Conservation (phyloP, 371 early-diverging fungal genomes). For the Mortierella sp. region DNA sequence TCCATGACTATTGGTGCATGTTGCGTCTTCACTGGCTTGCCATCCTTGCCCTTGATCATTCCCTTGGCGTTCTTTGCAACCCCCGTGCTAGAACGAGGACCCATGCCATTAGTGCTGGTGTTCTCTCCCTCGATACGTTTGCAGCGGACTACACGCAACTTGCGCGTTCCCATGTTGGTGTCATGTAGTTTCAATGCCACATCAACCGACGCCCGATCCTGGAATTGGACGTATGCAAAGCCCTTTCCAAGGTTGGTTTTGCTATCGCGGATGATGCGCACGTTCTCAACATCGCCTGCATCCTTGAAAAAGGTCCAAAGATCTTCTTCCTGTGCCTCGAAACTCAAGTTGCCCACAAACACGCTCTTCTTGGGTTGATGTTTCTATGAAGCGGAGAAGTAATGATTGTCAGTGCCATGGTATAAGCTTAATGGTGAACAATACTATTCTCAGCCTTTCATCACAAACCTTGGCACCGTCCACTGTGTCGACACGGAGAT, state of each 20-base stretch:
- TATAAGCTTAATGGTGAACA: not conserved
- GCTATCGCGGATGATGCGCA: slow-evolving; percentile 88
- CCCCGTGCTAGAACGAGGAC: slow-evolving; percentile 30
- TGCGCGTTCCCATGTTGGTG: slow-evolving; percentile 71
- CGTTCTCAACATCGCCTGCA: slow-evolving; percentile 86
- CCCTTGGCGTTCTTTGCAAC: slow-evolving; percentile 20
- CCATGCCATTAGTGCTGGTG: slow-evolving; percentile 45
- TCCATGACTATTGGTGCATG: slow-evolving; percentile 56
- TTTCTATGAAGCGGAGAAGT: slow-evolving; percentile 48
- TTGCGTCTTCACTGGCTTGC: slow-evolving; percentile 50
- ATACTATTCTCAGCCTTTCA: not conserved
- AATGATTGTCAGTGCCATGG: not conserved
- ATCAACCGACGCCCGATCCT: slow-evolving; percentile 74
- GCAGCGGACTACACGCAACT: slow-evolving; percentile 72
- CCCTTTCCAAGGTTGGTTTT: slow-evolving; percentile 96
- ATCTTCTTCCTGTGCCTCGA: slow-evolving; percentile 88
- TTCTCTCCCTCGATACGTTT: slow-evolving; percentile 62
- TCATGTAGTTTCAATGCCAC: slow-evolving; percentile 85
- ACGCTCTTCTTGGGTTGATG: slow-evolving; percentile 86
- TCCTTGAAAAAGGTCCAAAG: slow-evolving; percentile 87
- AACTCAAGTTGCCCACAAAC: slow-evolving; percentile 92
- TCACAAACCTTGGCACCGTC: slow-evolving; percentile 58
- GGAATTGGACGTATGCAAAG: slow-evolving; percentile 88
- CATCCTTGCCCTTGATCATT: slow-evolving; percentile 22
- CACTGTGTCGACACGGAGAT: slow-evolving; percentile 88